These are phyloP conservation scores for Diplocarpon rosae DNA, from an alignment of 2,329 filamentous ascomycete species.

Conservation along the genomic window DNA sequence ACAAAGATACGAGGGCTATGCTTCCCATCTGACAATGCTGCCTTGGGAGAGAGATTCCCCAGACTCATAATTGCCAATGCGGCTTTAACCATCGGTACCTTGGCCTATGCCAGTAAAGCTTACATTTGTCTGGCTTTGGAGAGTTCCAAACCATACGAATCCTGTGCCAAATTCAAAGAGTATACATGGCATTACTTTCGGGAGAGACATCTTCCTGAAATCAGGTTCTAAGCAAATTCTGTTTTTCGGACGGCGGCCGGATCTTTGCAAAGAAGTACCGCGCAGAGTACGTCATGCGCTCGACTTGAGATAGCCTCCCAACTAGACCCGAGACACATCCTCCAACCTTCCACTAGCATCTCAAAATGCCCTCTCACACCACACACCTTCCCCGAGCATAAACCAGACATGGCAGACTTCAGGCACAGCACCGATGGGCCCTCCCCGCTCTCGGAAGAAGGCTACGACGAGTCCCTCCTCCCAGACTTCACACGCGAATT, in stretches of 20 bases:
- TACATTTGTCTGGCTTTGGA: background rate
- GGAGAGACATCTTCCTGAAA: no score
- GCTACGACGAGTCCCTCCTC: conserved; percentile 57
- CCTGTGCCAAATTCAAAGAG: no score
- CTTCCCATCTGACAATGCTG: no score
- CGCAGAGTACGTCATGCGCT: background rate
- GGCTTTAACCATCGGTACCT: no score
- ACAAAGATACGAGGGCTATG: no score
- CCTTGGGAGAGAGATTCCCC: no score
- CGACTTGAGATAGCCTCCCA: background rate
- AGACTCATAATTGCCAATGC: no score
- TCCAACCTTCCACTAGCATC: background rate
- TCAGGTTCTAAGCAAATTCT: no score
- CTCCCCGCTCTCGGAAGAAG: conserved; percentile 49
- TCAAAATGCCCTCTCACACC: background rate
- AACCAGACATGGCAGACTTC: conserved; percentile 27
- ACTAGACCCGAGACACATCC: background rate
- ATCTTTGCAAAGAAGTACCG: no score
- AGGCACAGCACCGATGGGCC: conserved; percentile 35
- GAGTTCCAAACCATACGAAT: background rate
- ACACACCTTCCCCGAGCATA: background rate
- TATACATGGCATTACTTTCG: no score
- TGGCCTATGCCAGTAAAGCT: background rate
- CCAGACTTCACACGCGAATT: conserved; percentile 79
- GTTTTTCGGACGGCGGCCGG: no score